Evolutionary conservation across 1,139 yeast species (phyloP).

Genomic region (Saccharomyces hybrid): DNA sequence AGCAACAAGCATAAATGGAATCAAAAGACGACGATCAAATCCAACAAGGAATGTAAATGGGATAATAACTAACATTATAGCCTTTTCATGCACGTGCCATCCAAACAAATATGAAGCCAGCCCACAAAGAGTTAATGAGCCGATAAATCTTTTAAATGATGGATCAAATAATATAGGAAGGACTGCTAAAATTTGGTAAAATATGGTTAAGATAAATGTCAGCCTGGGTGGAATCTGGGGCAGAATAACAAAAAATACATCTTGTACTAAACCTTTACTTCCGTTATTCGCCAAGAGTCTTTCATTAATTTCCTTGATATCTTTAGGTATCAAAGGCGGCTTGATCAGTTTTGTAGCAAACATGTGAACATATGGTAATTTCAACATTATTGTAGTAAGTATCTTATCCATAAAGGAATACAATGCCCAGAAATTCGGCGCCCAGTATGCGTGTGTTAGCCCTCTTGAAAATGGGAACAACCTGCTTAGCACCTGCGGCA

Average conservation of each 20-base stretch:
- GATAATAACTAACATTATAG: constrained; percentile 77
- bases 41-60: constrained; percentile 77
- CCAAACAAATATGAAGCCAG: constrained; percentile 89
- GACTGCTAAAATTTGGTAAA: constrained; percentile 68
- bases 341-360: constrained; percentile 26
- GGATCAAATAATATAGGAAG: constrained; percentile 73
- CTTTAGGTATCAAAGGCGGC: constrained; percentile 25
- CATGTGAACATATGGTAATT: constrained; percentile 39
- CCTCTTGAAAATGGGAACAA: constrained; percentile 94
- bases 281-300: constrained; percentile 40
- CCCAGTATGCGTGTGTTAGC: constrained; percentile 97
- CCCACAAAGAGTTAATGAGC: constrained; percentile 82
- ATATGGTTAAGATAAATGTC: constrained; percentile 70
- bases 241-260: constrained; percentile 68
- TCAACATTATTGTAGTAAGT: constrained; percentile 45
- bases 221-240: constrained; percentile 76
- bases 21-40: constrained; percentile 61
- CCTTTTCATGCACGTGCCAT: constrained; percentile 99
- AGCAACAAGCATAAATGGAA: constrained; percentile 58
- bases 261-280: constrained; percentile 86
- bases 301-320: constrained; percentile 25
- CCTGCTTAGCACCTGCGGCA: constrained; percentile 59
- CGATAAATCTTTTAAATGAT: constrained; percentile 68
- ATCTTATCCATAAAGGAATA: constrained; percentile 80
- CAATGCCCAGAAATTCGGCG: constrained; percentile 94